These are phyloP conservation scores for Candida chilensis DNA, from an alignment of 805 yeast species.

Conservation along the genomic window DNA sequence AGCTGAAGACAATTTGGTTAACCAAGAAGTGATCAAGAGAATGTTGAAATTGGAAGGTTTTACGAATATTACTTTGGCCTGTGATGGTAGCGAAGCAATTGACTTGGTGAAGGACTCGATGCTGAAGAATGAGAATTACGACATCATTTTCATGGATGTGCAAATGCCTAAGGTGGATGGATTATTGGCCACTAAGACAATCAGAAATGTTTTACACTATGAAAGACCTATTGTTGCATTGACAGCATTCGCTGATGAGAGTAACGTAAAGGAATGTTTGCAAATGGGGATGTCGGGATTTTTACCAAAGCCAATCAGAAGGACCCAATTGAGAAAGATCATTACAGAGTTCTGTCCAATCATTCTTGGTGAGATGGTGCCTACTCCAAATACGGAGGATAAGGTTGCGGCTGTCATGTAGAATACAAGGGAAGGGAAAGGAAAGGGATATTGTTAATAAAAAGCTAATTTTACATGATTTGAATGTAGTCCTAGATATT, in stretches of 20 bases:
- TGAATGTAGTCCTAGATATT: too few species aligned
- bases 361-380: constrained; percentile 1
- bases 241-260: constrained; percentile 92
- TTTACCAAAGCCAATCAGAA: constrained; percentile 77
- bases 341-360: constrained; percentile 34
- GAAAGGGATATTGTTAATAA: too few species aligned
- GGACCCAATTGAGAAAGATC: constrained; percentile 56
- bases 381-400: neutral
- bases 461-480: too few species aligned
- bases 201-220: constrained; percentile 54
- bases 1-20: constrained; percentile 91
- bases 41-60: constrained; percentile 85
- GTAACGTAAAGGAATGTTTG: constrained; percentile 77
- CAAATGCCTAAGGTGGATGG: constrained; percentile 97
- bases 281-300: constrained; percentile 93
- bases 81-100: constrained; percentile 88
- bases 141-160: constrained; percentile 90
- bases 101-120: constrained; percentile 45
- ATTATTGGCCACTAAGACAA: constrained; percentile 66
- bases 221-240: constrained; percentile 81
- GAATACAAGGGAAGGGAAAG: too few species aligned
- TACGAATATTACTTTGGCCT: constrained; percentile 62
- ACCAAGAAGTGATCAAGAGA: constrained; percentile 86
- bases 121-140: constrained; percentile 35
- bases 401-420: too few species aligned